Conservation (phyloP, 164 flowering plant species). For the Tetracentron sinense region DNA sequence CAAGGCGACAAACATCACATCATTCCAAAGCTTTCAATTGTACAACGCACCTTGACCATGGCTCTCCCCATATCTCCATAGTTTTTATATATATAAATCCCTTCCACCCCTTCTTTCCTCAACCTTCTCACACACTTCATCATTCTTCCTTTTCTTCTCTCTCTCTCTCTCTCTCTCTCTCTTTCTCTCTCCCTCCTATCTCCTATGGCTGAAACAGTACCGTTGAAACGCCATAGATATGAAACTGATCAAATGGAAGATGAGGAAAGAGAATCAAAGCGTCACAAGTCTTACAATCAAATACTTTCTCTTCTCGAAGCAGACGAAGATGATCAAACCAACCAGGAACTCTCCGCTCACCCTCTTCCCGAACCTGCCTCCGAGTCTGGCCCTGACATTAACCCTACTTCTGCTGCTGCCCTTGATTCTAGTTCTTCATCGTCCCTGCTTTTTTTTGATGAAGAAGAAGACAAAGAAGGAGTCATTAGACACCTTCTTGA, state of each 20-base stretch:
- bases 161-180: background rate
- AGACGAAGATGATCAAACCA: slow-evolving; percentile 25
- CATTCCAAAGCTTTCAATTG: too few species aligned
- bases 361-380: too few species aligned
- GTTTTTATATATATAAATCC: too few species aligned
- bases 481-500: slow-evolving; percentile 67
- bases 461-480: slow-evolving; percentile 30
- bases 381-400: background rate
- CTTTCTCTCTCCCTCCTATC: background rate
- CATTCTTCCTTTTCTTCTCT: too few species aligned
- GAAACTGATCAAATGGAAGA: slow-evolving; percentile 7
- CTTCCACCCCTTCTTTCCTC: background rate
- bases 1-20: too few species aligned
- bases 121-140: too few species aligned
- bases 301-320: slow-evolving; percentile 22
- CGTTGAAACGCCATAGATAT: slow-evolving; percentile 15
- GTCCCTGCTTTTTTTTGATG: background rate
- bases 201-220: slow-evolving; percentile 8
- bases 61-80: too few species aligned
- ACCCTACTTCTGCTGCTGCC: too few species aligned
- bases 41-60: too few species aligned
- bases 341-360: slow-evolving; percentile 19
- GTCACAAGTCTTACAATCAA: slow-evolving; percentile 19
- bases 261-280: slow-evolving; percentile 7
- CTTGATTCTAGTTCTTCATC: background rate